phyloP scores from a whole-genome alignment of 208 protist species.

The Leptomonas pyrrhocoris region DNA sequence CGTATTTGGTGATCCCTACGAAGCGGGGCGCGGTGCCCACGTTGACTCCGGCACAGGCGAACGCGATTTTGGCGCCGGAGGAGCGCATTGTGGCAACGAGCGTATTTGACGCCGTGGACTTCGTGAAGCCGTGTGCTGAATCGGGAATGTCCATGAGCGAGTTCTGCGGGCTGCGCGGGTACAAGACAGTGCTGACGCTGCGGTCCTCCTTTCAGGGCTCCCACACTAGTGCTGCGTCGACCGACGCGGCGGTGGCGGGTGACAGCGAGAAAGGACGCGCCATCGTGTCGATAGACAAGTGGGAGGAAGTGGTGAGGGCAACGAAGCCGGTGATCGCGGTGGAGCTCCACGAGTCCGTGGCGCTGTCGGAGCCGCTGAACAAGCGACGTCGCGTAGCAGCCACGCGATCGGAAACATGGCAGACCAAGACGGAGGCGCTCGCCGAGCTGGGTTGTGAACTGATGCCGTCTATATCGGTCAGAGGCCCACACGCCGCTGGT shows the following conservation, averaged over 20 bases:
- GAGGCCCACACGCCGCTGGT: slow-evolving; percentile 7
- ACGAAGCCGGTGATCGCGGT: slow-evolving; percentile 58
- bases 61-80: slow-evolving; percentile 55
- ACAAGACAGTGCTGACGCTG: slow-evolving; percentile 56
- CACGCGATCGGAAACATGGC: slow-evolving; percentile 49
- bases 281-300: slow-evolving; percentile 49
- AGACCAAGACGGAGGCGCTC: slow-evolving; percentile 25
- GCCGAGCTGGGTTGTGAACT: slow-evolving; percentile 28
- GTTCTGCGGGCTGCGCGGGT: slow-evolving; percentile 68
- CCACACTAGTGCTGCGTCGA: slow-evolving; percentile 61
- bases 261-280: slow-evolving; percentile 73
- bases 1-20: slow-evolving; percentile 70
- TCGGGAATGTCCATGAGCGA: slow-evolving; percentile 43
- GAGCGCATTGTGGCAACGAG: slow-evolving; percentile 70
- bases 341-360: slow-evolving; percentile 53
- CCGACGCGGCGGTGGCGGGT: slow-evolving; percentile 50
- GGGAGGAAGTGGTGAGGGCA: slow-evolving; percentile 54
- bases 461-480: slow-evolving; percentile 35
- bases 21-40: slow-evolving; percentile 57
- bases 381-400: slow-evolving; percentile 46
- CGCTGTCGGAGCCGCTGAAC: slow-evolving; percentile 47
- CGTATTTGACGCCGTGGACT: slow-evolving; percentile 74
- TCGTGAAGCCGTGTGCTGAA: slow-evolving; percentile 44
- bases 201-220: slow-evolving; percentile 69
- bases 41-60: slow-evolving; percentile 68